These are phyloP conservation scores for Neonothopanus nambi DNA, from an alignment of 1,284 basidiomycete genomes.

Conservation along the genomic window DNA sequence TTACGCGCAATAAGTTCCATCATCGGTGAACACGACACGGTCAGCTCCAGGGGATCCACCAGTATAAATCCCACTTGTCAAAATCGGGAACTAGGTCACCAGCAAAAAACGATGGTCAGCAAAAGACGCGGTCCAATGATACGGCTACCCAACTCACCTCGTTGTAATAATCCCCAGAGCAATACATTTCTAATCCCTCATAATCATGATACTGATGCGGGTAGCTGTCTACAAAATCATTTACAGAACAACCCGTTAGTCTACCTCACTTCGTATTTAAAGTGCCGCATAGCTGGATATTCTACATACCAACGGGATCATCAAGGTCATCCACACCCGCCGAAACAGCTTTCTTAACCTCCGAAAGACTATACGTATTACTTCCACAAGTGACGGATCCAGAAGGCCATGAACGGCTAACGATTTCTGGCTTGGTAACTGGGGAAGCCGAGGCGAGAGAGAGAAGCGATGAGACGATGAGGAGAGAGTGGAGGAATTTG, in stretches of 20 bases:
- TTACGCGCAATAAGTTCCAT: slow-evolving; percentile 29
- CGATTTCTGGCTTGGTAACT: background rate
- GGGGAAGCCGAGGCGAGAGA: slow-evolving; percentile 15
- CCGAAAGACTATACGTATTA: slow-evolving; percentile 19
- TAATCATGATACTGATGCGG: slow-evolving; percentile 23
- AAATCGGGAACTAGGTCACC: slow-evolving; percentile 28
- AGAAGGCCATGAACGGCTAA: slow-evolving; percentile 19
- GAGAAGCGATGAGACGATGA: slow-evolving; percentile 13
- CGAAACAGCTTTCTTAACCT: slow-evolving; percentile 19
- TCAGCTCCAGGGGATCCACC: slow-evolving; percentile 28
- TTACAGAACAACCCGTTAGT: too few relatives aligned
- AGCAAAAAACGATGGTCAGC: too few relatives aligned
- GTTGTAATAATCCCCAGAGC: slow-evolving; percentile 18
- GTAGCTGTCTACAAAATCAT: slow-evolving; percentile 20
- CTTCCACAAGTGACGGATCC: slow-evolving; percentile 24
- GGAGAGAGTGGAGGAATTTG: slow-evolving; percentile 2
- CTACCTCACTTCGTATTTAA: background rate
- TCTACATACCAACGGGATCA: slow-evolving; percentile 20
- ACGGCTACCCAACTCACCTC: slow-evolving; percentile 17
- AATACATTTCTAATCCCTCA: slow-evolving; percentile 23
- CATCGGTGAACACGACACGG: slow-evolving; percentile 25
- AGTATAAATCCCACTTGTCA: slow-evolving; percentile 20
- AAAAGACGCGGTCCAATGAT: too few relatives aligned
- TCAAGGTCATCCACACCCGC: slow-evolving; percentile 18
- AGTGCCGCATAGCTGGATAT: background rate